A percentile compares a stretch with the other conserved stretches of the same genome.
phyloP scores from a whole-genome alignment of 805 yeast genomes.

The Saccharomycopsis microspora region DNA sequence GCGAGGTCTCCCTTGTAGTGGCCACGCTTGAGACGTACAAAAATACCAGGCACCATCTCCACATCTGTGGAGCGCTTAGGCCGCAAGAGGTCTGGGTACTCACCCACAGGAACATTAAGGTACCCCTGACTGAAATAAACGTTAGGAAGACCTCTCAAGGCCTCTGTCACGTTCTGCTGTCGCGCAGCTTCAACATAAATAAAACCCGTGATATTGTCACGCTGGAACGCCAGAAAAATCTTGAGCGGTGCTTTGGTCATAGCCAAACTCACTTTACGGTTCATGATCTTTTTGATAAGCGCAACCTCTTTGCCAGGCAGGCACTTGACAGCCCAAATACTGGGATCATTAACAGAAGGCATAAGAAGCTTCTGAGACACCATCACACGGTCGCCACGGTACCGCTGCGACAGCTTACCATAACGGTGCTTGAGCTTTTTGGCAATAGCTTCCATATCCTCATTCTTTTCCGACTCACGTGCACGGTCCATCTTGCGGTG shows the following conservation, averaged over 20 bases:
- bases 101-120: conserved; percentile 86
- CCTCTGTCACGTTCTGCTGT: conserved; percentile 83
- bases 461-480: conserved; percentile 78
- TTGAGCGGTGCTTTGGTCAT: conserved; percentile 71
- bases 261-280: conserved; percentile 71
- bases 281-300: conserved; percentile 70
- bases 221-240: conserved; percentile 81
- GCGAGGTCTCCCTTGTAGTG: conserved; percentile 90
- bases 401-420: conserved; percentile 74
- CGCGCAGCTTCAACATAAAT: conserved; percentile 90
- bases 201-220: conserved; percentile 88
- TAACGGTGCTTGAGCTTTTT: conserved; percentile 86
- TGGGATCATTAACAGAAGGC: conserved; percentile 94
- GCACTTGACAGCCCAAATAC: conserved; percentile 91
- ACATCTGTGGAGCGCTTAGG: conserved; percentile 84
- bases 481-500: conserved; percentile 88
- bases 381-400: conserved; percentile 68
- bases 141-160: conserved; percentile 82
- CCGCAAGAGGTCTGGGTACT: conserved; percentile 84
- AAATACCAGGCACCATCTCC: conserved; percentile 82
- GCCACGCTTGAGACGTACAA: conserved; percentile 85
- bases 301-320: conserved; percentile 87
- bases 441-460: conserved; percentile 90
- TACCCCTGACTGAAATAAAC: conserved; percentile 36
- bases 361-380: conserved; percentile 88